Evolutionary conservation across 257 asterid genomes (phyloP).

Genomic region (Ilex asprella): DNA sequence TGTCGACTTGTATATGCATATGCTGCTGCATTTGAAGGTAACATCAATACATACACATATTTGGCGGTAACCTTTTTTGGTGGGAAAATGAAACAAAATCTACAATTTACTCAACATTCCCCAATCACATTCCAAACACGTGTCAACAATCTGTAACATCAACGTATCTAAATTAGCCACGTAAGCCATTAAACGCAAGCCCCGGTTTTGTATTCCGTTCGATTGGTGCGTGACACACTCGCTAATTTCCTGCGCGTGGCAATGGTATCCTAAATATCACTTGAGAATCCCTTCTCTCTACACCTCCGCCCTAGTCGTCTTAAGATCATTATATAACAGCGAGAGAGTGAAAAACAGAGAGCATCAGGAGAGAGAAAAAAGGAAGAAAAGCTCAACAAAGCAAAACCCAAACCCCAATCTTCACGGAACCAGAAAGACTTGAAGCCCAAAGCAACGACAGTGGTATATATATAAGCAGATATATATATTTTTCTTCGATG

Average conservation of each 20-base stretch:
- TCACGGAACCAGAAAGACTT: neutral
- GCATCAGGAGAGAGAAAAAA: neutral
- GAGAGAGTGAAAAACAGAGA: neutral
- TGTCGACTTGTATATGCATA: no score
- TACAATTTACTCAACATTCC: neutral
- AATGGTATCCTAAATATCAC: no score
- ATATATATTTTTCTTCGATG: conserved; percentile 11
- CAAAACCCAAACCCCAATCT: neutral
- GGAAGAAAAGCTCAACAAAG: neutral
- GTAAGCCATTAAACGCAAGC: neutral
- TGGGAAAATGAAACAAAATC: neutral
- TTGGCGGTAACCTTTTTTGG: conserved; percentile 3
- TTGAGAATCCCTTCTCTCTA: neutral
- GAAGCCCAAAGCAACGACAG: neutral
- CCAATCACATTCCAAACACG: neutral
- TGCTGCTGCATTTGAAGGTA: no score
- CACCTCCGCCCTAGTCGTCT: neutral
- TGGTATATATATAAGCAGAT: neutral
- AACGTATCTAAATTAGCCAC: neutral
- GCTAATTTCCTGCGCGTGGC: no score
- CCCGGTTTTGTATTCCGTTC: no score
- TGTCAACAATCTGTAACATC: neutral
- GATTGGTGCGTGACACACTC: no score
- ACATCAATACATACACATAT: neutral
- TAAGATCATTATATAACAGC: neutral